A percentile compares a stretch with the other conserved stretches of the same genome.
These are phyloP conservation scores for Globisporangium apiculatum DNA, from an alignment of 352 stramenopile species.

Conservation along the genomic window DNA sequence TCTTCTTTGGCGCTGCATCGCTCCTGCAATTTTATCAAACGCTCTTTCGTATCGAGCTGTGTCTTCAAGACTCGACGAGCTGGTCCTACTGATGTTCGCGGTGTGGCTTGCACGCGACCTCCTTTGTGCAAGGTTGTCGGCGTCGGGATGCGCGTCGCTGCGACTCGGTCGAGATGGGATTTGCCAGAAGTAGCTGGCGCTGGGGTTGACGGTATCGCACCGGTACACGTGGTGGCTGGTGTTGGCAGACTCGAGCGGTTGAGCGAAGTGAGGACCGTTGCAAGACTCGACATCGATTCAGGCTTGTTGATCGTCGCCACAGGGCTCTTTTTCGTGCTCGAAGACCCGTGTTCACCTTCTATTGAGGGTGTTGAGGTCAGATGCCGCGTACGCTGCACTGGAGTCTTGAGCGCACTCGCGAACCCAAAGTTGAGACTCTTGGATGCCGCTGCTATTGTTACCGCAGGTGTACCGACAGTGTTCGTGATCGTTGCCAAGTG, in stretches of 20 bases:
- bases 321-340: constrained; percentile 7
- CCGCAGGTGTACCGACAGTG: constrained; percentile 18
- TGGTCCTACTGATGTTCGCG: not conserved
- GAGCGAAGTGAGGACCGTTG: constrained; percentile 7
- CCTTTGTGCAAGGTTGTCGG: not conserved
- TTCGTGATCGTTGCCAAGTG: constrained; percentile 63
- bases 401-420: constrained; percentile 5
- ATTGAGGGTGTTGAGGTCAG: no score
- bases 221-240: not conserved
- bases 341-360: not conserved
- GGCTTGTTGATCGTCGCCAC: not conserved
- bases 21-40: constrained; percentile 6
- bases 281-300: constrained; percentile 8
- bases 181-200: not conserved
- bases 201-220: constrained; percentile 3
- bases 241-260: not conserved
- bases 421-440: constrained; percentile 25
- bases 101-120: not conserved
- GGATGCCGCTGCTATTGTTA: constrained; percentile 2
- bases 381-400: not conserved
- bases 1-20: constrained; percentile 1
- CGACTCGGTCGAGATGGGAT: not conserved
- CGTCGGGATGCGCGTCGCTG: not conserved
- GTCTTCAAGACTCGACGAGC: not conserved
- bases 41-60: constrained; percentile 1